A percentile compares a stretch with the other conserved stretches of the same genome.
Conservation (phyloP, 2,329 filamentous ascomycete genomes). For the Plectosphaerella cucumerina region DNA sequence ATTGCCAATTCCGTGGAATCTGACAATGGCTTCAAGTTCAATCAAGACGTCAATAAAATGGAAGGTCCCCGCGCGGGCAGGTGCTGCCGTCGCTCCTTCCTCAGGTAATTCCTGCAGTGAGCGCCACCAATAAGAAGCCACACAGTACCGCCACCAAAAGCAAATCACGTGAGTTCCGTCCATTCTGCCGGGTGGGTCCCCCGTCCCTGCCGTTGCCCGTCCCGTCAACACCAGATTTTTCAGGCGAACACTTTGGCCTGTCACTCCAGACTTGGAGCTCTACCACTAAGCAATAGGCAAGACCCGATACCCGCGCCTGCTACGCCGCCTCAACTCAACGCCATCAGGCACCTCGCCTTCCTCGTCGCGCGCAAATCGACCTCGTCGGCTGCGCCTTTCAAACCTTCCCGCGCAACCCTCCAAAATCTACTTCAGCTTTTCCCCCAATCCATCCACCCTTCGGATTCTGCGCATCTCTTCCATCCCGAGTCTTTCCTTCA, state of each 20-base stretch:
- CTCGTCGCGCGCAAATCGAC: background rate
- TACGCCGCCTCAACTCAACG: background rate
- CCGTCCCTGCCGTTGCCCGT: background rate
- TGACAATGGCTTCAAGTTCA: no score
- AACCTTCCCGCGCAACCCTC: background rate
- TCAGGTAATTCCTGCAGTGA: no score
- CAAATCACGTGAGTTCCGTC: background rate
- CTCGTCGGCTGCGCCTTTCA: background rate
- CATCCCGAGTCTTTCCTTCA: background rate
- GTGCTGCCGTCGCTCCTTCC: background rate
- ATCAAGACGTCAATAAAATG: no score
- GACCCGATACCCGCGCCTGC: background rate
- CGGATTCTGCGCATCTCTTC: background rate
- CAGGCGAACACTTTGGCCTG: constrained; percentile 13
- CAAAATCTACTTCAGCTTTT: background rate
- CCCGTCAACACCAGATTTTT: constrained; percentile 26
- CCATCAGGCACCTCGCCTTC: background rate
- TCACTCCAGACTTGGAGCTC: background rate
- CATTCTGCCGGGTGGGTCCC: background rate
- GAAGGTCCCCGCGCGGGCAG: no score
- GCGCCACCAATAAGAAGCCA: background rate
- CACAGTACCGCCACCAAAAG: background rate
- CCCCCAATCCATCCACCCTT: constrained; percentile 14
- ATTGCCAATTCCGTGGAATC: no score
- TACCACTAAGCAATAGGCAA: background rate